phyloP scores from a whole-genome alignment of 2,329 filamentous ascomycete genomes.

The Monosporascus sp. region DNA sequence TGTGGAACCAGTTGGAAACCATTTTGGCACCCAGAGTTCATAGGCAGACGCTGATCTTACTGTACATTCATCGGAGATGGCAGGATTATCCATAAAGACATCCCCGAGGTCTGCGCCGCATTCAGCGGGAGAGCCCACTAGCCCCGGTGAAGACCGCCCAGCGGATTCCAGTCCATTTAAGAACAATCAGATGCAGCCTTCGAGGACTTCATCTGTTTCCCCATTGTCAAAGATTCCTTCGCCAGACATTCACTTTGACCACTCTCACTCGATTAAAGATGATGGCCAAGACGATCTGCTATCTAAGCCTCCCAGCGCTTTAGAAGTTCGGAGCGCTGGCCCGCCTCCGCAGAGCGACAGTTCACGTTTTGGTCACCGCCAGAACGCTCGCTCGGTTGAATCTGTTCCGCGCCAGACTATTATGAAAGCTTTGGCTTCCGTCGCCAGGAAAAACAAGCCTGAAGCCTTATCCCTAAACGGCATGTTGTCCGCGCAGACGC shows the following conservation, averaged over 20 bases:
- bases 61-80: neutral
- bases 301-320: neutral
- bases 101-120: neutral
- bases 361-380: conserved; percentile 13
- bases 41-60: too few species aligned
- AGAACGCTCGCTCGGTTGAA: conserved; percentile 35
- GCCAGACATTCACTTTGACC: neutral
- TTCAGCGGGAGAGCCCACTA: neutral
- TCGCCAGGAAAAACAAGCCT: conserved; percentile 55
- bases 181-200: conserved; percentile 1
- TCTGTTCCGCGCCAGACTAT: conserved; percentile 73
- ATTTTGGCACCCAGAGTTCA: neutral
- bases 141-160: neutral
- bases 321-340: neutral
- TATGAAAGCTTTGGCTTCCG: conserved; percentile 74
- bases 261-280: neutral
- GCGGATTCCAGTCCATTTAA: neutral
- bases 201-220: neutral
- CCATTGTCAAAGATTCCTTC: neutral
- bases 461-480: conserved; percentile 58
- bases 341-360: conserved; percentile 1
- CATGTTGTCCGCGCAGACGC: conserved; percentile 47
- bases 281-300: neutral
- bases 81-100: neutral
- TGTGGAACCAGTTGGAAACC: neutral